Percentiles rank a stretch among this genome's conserved stretches.
Conservation (phyloP, 306 rosid genomes). For the Rosa chinensis region DNA sequence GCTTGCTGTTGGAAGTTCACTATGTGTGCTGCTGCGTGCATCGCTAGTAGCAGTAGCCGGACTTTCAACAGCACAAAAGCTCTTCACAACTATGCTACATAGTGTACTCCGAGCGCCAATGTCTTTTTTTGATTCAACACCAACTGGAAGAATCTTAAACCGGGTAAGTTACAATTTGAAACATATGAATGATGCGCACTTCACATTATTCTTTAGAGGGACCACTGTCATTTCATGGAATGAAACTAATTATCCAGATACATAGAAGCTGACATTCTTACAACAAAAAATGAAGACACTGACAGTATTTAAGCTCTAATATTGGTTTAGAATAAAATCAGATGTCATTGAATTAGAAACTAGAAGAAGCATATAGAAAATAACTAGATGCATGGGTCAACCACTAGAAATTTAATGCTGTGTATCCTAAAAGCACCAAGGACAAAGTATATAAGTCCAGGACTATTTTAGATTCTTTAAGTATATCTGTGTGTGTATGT, state of each 20-base stretch:
- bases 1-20: constrained; percentile 71
- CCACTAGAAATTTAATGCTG: not conserved
- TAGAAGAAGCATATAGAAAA: not conserved
- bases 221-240: not conserved
- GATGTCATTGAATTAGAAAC: not conserved
- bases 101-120: constrained; percentile 83
- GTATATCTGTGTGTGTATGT: not conserved
- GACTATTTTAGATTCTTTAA: not conserved
- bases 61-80: constrained; percentile 70
- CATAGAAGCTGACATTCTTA: not conserved
- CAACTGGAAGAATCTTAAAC: constrained; percentile 94
- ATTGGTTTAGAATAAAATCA: not conserved
- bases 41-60: constrained; percentile 60
- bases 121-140: constrained; percentile 95
- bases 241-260: not conserved
- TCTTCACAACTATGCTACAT: constrained; percentile 73
- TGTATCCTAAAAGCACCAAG: not conserved
- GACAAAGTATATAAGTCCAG: not conserved
- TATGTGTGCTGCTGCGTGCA: constrained; percentile 66
- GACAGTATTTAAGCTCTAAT: not conserved
- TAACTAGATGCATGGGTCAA: not conserved
- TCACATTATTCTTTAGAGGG: not conserved
- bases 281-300: not conserved
- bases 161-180: constrained; percentile 52
- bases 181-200: not conserved